Base-by-base conservation (phyloP, 176 grass and related monocot species). In the Lolium rigidum region DNA sequence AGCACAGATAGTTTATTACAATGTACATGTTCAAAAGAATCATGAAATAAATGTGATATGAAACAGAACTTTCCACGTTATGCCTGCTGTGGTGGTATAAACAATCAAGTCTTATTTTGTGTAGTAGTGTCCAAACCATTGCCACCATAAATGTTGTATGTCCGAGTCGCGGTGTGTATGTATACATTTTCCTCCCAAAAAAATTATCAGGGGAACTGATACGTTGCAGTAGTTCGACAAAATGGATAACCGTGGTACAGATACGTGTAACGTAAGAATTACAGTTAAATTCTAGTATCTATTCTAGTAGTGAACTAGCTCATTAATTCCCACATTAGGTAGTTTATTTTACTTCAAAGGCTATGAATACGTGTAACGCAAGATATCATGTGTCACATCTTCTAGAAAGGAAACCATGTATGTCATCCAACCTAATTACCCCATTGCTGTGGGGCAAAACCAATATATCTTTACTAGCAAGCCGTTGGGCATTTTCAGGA, bases 401-500 rank as follows among this genome's bases (percentile, higher is more conserved):
- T 80, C 59, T 80, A 80, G 14, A 80, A 31, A 80, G 63, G 60
- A 67, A 81, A 67, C 9, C 15, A 49, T 65, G 50, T 6, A 80
- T 48, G 43, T 25, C 24, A 65, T 50, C 43, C 47, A 54, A 21
- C 26, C 37, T 69, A 80, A 69, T 20, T 81, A 65, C 3, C 38
- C 63, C 24, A 67, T 81, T 4, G 16, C 26, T 20, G 67, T 52
- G 24, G 22, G 44, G 4, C 17, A 80, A 67, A 66, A 35, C 41
- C 38, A 35, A 17, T 50, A 50, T 62, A 67, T 67, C 20, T 51
- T 80, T 25, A 10, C 15, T 49, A 12, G 44, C 4, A 24, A 51
- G 44, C 10, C 35, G 2, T 50, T 64, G 22, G 14, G 31, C 31
- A 35, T 35, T 35, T 35, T 35, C 31, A 35, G 31, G 31, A 35